These are phyloP conservation scores for Danielia reshetovae DNA, from an alignment of 805 yeast species.

Conservation along the genomic window DNA sequence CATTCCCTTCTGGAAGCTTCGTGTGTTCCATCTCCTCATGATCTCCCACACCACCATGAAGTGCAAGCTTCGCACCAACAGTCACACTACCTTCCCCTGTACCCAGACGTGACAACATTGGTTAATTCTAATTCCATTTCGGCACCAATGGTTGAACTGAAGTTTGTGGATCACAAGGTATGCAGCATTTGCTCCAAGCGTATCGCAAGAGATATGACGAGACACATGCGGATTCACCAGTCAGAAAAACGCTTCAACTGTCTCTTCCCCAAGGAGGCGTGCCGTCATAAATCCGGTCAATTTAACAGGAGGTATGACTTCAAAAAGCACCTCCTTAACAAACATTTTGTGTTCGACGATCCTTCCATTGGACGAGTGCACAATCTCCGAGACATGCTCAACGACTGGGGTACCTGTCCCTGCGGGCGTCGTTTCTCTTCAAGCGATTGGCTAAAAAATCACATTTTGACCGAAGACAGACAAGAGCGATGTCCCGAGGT, in stretches of 20 bases:
- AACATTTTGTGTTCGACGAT: slow-evolving; percentile 55
- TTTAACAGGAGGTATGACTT: slow-evolving; percentile 67
- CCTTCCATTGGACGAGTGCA: slow-evolving; percentile 40
- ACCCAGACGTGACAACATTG: slow-evolving; percentile 38
- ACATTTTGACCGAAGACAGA: slow-evolving; percentile 25
- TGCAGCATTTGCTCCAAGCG: slow-evolving; percentile 53
- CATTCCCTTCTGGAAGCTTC: too few relatives aligned
- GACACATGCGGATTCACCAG: slow-evolving; percentile 64
- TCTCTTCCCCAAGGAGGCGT: slow-evolving; percentile 50
- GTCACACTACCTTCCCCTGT: slow-evolving; percentile 5
- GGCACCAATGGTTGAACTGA: slow-evolving; percentile 34
- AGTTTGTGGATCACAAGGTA: slow-evolving; percentile 35
- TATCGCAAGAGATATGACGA: slow-evolving; percentile 56
- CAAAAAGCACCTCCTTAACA: slow-evolving; percentile 60
- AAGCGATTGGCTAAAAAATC: slow-evolving; percentile 35
- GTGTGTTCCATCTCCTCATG: neutral
- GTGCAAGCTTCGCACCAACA: neutral
- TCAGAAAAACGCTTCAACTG: slow-evolving; percentile 54
- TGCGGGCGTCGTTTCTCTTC: slow-evolving; percentile 34
- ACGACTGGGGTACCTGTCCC: slow-evolving; percentile 48
- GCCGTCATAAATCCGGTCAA: slow-evolving; percentile 56
- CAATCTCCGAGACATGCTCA: slow-evolving; percentile 50
- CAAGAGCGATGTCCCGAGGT: slow-evolving; percentile 18
- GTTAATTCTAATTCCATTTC: slow-evolving; percentile 32
- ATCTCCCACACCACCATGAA: neutral